Percentiles rank a stretch among this genome's conserved stretches.
phyloP scores from a whole-genome alignment of 1,284 basidiomycete species.

The Ustilago esculenta region DNA sequence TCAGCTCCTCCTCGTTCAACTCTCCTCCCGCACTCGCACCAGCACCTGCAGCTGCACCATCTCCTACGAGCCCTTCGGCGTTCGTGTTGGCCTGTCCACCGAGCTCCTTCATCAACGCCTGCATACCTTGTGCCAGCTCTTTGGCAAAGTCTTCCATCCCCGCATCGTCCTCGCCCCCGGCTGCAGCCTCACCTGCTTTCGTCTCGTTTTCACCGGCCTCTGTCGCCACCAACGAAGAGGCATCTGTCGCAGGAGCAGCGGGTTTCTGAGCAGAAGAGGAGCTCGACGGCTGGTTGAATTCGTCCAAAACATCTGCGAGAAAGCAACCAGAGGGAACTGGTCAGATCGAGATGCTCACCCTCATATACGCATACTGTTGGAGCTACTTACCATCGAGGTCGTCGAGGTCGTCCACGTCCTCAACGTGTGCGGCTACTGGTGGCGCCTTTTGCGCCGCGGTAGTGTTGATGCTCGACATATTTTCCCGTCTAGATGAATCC shows the following conservation, averaged over 20 bases:
- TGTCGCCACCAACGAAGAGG: slow-evolving; percentile 58
- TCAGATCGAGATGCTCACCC: neutral
- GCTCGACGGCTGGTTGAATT: slow-evolving; percentile 60
- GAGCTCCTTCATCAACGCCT: slow-evolving; percentile 80
- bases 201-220: neutral
- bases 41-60: slow-evolving; percentile 5
- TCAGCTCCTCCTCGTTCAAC: slow-evolving; percentile 61
- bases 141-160: slow-evolving; percentile 73
- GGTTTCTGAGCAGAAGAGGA: slow-evolving; percentile 43
- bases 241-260: slow-evolving; percentile 47
- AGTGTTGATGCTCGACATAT: slow-evolving; percentile 15
- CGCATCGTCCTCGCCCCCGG: slow-evolving; percentile 21
- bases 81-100: slow-evolving; percentile 38
- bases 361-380: no score
- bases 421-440: slow-evolving; percentile 21
- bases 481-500: no score
- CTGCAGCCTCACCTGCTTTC: neutral
- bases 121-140: slow-evolving; percentile 84
- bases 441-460: slow-evolving; percentile 12
- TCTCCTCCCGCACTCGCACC: slow-evolving; percentile 14
- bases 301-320: slow-evolving; percentile 68
- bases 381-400: slow-evolving; percentile 65
- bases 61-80: slow-evolving; percentile 25
- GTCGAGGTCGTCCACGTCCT: slow-evolving; percentile 60
- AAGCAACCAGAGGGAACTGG: neutral